Evolutionary conservation across 2,329 filamentous ascomycete genomes (phyloP), one percentile per base, ranked within the genome.

Genomic region (Fusarium chuoi): DNA sequence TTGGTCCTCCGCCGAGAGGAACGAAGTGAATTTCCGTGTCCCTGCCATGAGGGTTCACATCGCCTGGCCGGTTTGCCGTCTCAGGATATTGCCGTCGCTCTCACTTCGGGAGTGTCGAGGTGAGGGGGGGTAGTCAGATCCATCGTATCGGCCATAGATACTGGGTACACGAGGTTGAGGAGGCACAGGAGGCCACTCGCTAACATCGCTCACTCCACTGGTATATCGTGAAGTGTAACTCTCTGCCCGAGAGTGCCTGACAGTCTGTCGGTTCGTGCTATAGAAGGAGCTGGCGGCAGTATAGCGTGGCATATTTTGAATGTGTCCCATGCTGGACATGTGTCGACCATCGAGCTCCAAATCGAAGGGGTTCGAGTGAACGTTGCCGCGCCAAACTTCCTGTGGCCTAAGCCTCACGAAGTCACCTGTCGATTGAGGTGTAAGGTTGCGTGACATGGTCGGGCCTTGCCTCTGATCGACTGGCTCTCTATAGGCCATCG

Each of bases 321-420:
- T 61, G 38, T 70, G 70, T 17, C 65, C 58, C n/a, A 62, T 62
- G 35, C 66, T 73, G 10, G 77, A 71, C 9, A 76, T 64, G 26
- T 75, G 65, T 14, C 68, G 74, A 41, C 70, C 70, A 58, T 80
- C 78, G 18, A 83, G 71, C 77, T 92, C 90, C n/a, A 92, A 83
- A 73, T 92, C 90, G 76, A 92, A 92, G 4, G 89, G 90, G 72
- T 92, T 89, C 4, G 89, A 91, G 49, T 89, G 88, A 78, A 90
- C 89, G 76, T 89, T 89, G 75, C 87, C 87, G 62, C 87, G 85
- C 22, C 83, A 81, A 11, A 82, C 84, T 49, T 83, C 84, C 49
- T 69, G 71, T 42, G 59, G 68, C 56, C 81, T 82, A 73, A 77
- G 76, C 71, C 80, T 81, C 70, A 71, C 79, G 65, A 76, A 81